Percentiles rank a stretch among this genome's conserved stretches.
phyloP scores from a whole-genome alignment of 2,329 filamentous ascomycete species.

The Raffaelea arxii region DNA sequence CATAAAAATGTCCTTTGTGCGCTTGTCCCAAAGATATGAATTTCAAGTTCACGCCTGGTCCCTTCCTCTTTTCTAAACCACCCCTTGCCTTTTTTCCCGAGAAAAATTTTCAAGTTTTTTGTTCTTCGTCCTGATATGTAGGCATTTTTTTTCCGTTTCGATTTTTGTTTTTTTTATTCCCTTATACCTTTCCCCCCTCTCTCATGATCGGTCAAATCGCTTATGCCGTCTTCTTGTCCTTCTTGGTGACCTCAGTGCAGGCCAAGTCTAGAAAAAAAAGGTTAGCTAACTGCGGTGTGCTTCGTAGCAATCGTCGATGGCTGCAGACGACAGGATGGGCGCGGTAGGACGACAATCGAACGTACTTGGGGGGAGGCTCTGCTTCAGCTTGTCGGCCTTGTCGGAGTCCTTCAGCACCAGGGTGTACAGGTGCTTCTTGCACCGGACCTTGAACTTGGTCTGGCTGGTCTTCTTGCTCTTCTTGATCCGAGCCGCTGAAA shows the following conservation, averaged over 20 bases:
- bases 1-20: too few relatives aligned
- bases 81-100: not conserved
- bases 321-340: not conserved
- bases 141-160: conserved; percentile 3
- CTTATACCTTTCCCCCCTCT: not conserved
- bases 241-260: conserved; percentile 46
- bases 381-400: conserved; percentile 99
- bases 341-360: conserved; percentile 13
- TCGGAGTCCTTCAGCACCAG: conserved; percentile 96
- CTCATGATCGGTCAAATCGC: conserved; percentile 15
- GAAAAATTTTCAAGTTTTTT: not conserved
- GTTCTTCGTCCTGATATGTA: conserved; percentile 14
- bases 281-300: not conserved
- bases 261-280: conserved; percentile 30
- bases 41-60: too few relatives aligned
- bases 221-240: conserved; percentile 45
- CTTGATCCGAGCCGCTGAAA: conserved; percentile 79
- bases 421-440: conserved; percentile 93
- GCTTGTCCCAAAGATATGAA: too few relatives aligned
- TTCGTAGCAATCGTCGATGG: conserved; percentile 10
- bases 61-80: not conserved
- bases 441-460: conserved; percentile 99
- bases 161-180: not conserved
- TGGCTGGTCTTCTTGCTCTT: conserved; percentile 83
- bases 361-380: conserved; percentile 94